These are phyloP conservation scores for Boletus sp. DNA, from an alignment of 1,284 basidiomycete species.

Conservation along the genomic window DNA sequence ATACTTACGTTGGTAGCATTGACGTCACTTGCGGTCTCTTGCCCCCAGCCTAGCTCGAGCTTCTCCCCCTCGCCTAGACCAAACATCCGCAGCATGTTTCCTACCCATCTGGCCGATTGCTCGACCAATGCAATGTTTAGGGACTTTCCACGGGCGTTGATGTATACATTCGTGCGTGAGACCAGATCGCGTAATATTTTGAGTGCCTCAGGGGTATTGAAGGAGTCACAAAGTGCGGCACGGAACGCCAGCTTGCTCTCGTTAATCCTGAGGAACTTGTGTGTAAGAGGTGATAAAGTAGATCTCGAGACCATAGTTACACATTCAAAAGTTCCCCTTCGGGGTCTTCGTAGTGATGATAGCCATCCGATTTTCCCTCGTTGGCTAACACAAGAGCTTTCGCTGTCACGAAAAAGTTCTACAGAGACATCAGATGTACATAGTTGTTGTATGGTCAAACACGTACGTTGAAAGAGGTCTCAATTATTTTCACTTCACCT, in stretches of 20 bases:
- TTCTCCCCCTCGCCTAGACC: constrained; percentile 84
- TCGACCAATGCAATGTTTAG: constrained; percentile 72
- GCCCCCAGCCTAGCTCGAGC: constrained; percentile 70
- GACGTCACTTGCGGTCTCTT: constrained; percentile 41
- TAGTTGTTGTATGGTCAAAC: neutral
- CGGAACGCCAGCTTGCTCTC: constrained; percentile 80
- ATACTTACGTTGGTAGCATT: constrained; percentile 54
- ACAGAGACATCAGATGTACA: constrained; percentile 13
- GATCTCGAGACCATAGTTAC: constrained; percentile 39
- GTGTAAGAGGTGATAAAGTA: constrained; percentile 14
- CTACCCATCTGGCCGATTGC: constrained; percentile 80
- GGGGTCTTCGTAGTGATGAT: constrained; percentile 59
- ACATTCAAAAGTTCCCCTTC: constrained; percentile 64
- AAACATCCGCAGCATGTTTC: constrained; percentile 90
- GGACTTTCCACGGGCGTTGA: constrained; percentile 57
- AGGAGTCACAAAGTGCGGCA: constrained; percentile 92
- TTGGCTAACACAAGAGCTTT: constrained; percentile 72
- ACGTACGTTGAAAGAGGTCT: constrained; percentile 82
- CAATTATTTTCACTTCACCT: constrained; percentile 84
- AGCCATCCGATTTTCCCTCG: constrained; percentile 49
- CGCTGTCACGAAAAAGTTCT: constrained; percentile 94
- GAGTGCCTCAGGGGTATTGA: constrained; percentile 90
- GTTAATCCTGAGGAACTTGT: constrained; percentile 52
- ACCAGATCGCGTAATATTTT: constrained; percentile 79
- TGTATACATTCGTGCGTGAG: constrained; percentile 87